A percentile compares a stretch with the other conserved stretches of the same genome.
phyloP scores from a whole-genome alignment of 768 basidiomycete genomes.

The Lactifluus piperatus region DNA sequence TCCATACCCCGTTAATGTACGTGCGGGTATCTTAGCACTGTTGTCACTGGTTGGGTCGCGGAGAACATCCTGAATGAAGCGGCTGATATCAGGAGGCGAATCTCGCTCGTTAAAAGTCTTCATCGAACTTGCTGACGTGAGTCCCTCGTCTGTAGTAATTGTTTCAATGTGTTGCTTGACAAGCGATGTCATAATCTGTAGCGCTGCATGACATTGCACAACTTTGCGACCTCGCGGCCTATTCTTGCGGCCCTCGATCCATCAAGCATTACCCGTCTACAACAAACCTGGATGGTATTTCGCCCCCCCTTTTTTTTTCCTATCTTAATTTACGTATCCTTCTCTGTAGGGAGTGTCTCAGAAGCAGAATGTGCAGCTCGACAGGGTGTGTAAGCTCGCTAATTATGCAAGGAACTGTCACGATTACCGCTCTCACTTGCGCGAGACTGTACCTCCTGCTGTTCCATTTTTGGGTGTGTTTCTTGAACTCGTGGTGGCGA shows the following conservation, averaged over 20 bases:
- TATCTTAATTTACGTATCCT: background rate
- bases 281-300: conserved; percentile 89
- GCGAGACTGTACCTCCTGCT: conserved; percentile 82
- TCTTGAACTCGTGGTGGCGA: background rate
- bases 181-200: conserved; percentile 28
- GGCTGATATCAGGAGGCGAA: conserved; percentile 86
- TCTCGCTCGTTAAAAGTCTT: conserved; percentile 78
- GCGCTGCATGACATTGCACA: conserved; percentile 78
- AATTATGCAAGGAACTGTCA: conserved; percentile 88
- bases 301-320: background rate
- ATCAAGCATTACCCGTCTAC: conserved; percentile 85
- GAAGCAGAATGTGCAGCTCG: conserved; percentile 76
- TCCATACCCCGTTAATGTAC: conserved; percentile 61
- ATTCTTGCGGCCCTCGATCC: conserved; percentile 93
- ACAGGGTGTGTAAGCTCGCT: conserved; percentile 73
- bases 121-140: conserved; percentile 85
- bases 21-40: conserved; percentile 81
- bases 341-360: conserved; percentile 61
- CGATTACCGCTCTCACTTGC: conserved; percentile 81
- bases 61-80: conserved; percentile 88
- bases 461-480: conserved; percentile 85
- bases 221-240: conserved; percentile 89
- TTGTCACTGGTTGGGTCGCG: conserved; percentile 92
- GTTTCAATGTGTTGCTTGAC: background rate
- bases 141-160: conserved; percentile 25